Conservation (phyloP, 345 rosid genomes). For the Jatropha curcas region DNA sequence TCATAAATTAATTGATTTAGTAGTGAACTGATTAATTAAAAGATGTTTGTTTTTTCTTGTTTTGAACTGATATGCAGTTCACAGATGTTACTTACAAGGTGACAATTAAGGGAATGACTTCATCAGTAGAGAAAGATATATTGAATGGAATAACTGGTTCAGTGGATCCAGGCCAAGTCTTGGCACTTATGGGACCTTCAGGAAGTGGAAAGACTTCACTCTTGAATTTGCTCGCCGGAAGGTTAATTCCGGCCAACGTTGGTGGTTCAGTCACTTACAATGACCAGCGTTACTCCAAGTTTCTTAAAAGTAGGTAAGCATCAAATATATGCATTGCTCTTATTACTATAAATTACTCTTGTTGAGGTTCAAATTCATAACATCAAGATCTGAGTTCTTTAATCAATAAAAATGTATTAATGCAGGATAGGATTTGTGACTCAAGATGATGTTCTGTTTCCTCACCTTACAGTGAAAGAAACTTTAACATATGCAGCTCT, state of each 20-base stretch:
- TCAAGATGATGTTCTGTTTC: conserved; percentile 92
- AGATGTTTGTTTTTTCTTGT: neutral
- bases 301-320: conserved; percentile 83
- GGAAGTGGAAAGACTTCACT: conserved; percentile 97
- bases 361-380: too few relatives aligned
- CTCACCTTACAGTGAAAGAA: conserved; percentile 95
- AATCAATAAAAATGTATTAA: neutral
- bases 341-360: too few relatives aligned
- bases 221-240: conserved; percentile 76
- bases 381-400: too few relatives aligned
- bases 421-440: conserved; percentile 97
- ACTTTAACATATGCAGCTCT: conserved; percentile 83
- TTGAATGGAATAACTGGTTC: conserved; percentile 77
- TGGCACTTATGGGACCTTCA: conserved; percentile 99
- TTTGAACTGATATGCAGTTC: conserved; percentile 51
- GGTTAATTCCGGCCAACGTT: conserved; percentile 47
- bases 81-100: conserved; percentile 76
- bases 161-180: conserved; percentile 84
- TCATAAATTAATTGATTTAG: too few relatives aligned
- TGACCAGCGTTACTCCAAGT: conserved; percentile 75
- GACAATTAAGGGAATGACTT: conserved; percentile 59
- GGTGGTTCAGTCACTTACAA: conserved; percentile 84
- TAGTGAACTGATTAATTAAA: too few relatives aligned
- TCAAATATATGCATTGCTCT: too few relatives aligned
- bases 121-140: conserved; percentile 61